Evolutionary conservation across 768 basidiomycete species (phyloP), one percentile per base, ranked within the genome.

Genomic region (Pseudohyphozyma bogoriensis): DNA sequence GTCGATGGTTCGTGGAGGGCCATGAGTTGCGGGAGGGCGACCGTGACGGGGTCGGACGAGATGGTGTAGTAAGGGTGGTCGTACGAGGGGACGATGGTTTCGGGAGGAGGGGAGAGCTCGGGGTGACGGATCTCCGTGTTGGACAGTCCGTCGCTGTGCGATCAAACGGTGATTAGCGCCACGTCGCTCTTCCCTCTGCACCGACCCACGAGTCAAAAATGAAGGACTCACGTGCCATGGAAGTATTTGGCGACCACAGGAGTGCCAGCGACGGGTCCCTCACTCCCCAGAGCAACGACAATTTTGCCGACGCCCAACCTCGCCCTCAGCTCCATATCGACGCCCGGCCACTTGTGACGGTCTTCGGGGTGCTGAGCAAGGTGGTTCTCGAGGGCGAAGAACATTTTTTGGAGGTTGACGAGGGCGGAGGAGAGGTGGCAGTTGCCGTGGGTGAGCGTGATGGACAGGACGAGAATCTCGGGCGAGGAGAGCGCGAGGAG

Each of bases 171-270:
- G n/a, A n/a, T 26, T 29, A 12, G 29, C 4, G 13, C 15, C 44
- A 55, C n/a, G n/a, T n/a, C n/a, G 39, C 58, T 58, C 13, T 46
- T 59, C 40, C n/a, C n/a, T n/a, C n/a, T n/a, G n/a, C n/a, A n/a
- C n/a, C n/a, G n/a, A n/a, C n/a, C n/a, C 64, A 69, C 9, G 45
- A 32, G 28, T 1, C 13, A 8, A 31, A 4, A n/a, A 12, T 3
- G 22, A 51, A 39, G 16, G 15, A 73, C 77, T 42, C 63, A 82
- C 87, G 79, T 81, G 68, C 87, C 87, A 67, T 89, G 87, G 69
- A 95, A 93, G 71, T 88, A 89, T 64, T 83, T 79, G 18, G 90
- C 91, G 54, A 79, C 83, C 69, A 86, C 84, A 10, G 80, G 71
- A 24, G 82, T 81, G 4, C 89, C 89, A 52, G 80, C 77, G 2